Evolutionary conservation across 148 eudicot genomes (phyloP).

Genomic region (Vaccinium corymbosum): DNA sequence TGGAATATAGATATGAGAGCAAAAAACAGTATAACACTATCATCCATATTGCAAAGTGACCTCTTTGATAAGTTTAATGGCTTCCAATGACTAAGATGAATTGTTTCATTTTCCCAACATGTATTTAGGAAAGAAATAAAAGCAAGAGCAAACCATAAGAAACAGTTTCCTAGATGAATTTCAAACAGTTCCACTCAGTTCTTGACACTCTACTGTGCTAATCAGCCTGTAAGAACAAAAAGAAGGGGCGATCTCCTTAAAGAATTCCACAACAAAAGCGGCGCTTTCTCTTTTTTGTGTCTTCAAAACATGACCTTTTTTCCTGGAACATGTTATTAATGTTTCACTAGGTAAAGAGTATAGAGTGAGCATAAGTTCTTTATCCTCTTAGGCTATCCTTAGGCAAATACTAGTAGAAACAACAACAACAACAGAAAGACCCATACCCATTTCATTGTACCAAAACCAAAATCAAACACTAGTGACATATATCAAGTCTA

Average conservation of each 20-base stretch:
- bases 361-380: neutral
- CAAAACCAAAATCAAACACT: neutral
- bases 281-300: neutral
- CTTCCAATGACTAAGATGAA: neutral
- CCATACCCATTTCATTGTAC: neutral
- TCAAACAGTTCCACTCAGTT: neutral
- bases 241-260: neutral
- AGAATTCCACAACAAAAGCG: neutral
- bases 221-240: neutral
- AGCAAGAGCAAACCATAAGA: neutral
- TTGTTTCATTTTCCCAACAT: neutral
- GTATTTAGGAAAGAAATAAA: neutral
- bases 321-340: neutral
- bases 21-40: neutral
- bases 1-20: neutral
- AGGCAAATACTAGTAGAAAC: neutral
- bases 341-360: neutral
- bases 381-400: neutral
- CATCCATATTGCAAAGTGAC: neutral
- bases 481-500: neutral
- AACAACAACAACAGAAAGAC: neutral
- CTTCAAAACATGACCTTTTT: neutral
- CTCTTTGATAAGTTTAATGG: neutral
- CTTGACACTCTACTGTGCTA: neutral
- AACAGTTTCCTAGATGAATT: neutral